Percentiles rank a stretch among this genome's conserved stretches.
These are phyloP conservation scores for Vigna unguiculata DNA, from an alignment of 306 rosid genomes.

Conservation along the genomic window DNA sequence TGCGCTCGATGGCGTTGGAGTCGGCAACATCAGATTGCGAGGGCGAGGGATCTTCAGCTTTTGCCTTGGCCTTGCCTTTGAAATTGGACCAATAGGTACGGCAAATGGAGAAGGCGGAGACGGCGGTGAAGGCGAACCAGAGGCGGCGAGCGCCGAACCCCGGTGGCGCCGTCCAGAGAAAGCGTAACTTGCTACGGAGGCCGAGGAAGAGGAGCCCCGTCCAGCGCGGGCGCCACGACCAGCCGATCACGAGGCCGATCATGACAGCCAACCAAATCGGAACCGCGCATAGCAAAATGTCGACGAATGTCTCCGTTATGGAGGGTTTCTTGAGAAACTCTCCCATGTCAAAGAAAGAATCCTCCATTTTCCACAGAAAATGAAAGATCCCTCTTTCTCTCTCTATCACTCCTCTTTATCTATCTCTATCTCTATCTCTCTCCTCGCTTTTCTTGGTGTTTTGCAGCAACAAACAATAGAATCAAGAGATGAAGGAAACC, in stretches of 20 bases:
- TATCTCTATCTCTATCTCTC: background rate
- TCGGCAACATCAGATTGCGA: conserved; percentile 19
- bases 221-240: conserved; percentile 99
- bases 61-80: conserved; percentile 48
- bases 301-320: conserved; percentile 89
- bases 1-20: conserved; percentile 9
- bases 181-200: conserved; percentile 84
- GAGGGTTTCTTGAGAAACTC: conserved; percentile 84
- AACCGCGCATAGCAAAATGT: conserved; percentile 89
- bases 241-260: conserved; percentile 91
- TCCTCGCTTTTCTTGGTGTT: background rate
- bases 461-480: background rate
- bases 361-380: conserved; percentile 59
- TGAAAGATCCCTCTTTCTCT: conserved; percentile 18
- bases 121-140: conserved; percentile 93
- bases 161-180: conserved; percentile 93
- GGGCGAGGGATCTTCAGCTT: conserved; percentile 47
- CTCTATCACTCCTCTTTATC: background rate
- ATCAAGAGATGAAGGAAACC: conserved; percentile 35
- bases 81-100: conserved; percentile 81
- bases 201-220: conserved; percentile 90
- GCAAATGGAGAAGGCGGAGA: conserved; percentile 88
- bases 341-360: conserved; percentile 69
- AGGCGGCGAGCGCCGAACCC: conserved; percentile 95
- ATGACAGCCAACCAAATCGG: conserved; percentile 99